Conservation (phyloP, 176 grass and related monocot species). For the Zoysia pacifica region DNA sequence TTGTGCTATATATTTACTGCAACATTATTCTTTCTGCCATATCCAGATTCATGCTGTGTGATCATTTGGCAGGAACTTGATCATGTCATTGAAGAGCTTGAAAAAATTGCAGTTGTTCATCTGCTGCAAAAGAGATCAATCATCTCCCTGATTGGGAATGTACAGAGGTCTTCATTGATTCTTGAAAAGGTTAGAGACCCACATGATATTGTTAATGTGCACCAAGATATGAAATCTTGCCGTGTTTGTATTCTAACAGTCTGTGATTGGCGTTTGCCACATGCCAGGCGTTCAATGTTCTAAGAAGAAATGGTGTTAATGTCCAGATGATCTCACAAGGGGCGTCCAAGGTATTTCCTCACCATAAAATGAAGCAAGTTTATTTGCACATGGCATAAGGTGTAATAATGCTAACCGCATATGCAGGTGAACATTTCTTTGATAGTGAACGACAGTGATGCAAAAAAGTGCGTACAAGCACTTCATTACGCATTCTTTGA, state of each 20-base stretch:
- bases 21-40: background rate
- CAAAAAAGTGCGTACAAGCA: constrained; percentile 75
- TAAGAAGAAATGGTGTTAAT: constrained; percentile 76
- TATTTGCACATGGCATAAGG: background rate
- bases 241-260: background rate
- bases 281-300: constrained; percentile 76
- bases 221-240: background rate
- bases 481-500: constrained; percentile 88
- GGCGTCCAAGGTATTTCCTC: constrained; percentile 73
- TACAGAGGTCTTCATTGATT: constrained; percentile 81
- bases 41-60: constrained; percentile 8
- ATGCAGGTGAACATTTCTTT: constrained; percentile 93
- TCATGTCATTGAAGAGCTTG: constrained; percentile 77
- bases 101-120: constrained; percentile 88
- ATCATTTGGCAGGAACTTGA: constrained; percentile 74
- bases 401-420: background rate
- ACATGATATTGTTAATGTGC: background rate
- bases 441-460: constrained; percentile 82
- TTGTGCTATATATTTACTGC: background rate
- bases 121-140: constrained; percentile 82
- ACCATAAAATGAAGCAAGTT: background rate
- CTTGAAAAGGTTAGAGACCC: constrained; percentile 71
- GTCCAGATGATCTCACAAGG: constrained; percentile 99
- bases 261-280: background rate
- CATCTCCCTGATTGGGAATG: constrained; percentile 91